These are phyloP conservation scores for Narthecium ossifragum DNA, from an alignment of 106 monocot genomes.

Conservation along the genomic window DNA sequence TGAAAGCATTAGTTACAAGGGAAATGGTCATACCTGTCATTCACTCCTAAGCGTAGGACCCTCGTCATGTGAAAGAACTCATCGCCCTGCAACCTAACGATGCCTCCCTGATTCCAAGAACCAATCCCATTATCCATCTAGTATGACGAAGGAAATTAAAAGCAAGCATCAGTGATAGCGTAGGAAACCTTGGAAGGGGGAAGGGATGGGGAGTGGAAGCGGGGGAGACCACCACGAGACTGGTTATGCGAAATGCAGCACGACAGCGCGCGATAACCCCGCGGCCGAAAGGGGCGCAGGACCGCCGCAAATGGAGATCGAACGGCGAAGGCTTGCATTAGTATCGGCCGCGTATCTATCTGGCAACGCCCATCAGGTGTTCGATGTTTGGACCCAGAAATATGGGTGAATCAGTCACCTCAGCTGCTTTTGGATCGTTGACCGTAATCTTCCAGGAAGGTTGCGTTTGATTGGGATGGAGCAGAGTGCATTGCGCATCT, in stretches of 20 bases:
- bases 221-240: constrained; percentile 61
- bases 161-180: too few relatives aligned
- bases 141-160: not conserved
- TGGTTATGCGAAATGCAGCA: constrained; percentile 11
- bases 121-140: not conserved
- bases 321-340: constrained; percentile 3
- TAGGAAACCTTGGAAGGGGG: constrained; percentile 41
- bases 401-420: too few relatives aligned
- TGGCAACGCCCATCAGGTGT: too few relatives aligned
- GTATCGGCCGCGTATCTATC: too few relatives aligned
- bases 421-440: too few relatives aligned
- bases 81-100: constrained; percentile 75
- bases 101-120: constrained; percentile 37
- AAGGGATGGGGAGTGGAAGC: constrained; percentile 59
- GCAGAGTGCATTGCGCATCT: too few relatives aligned
- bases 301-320: not conserved
- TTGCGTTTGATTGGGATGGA: too few relatives aligned
- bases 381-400: too few relatives aligned
- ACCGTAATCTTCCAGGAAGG: too few relatives aligned
- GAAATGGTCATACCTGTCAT: constrained; percentile 46
- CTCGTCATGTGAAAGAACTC: constrained; percentile 98
- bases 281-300: not conserved
- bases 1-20: not conserved
- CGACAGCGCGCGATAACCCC: constrained; percentile 16
- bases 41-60: constrained; percentile 59